phyloP scores from a whole-genome alignment of 192 early-diverging fungal species.

The Entophlyctis luteolus region DNA sequence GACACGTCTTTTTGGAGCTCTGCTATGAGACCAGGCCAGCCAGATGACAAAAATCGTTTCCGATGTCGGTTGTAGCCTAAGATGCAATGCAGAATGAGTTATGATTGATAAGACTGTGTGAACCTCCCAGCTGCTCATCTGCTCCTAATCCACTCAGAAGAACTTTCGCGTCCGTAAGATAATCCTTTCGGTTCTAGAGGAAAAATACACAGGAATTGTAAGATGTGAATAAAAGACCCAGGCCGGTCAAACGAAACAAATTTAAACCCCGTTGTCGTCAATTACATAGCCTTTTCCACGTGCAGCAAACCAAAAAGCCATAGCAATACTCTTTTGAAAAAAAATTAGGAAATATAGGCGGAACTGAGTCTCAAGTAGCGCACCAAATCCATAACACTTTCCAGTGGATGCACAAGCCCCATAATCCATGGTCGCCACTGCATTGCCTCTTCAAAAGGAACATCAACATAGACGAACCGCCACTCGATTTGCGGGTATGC shows the following conservation, averaged over 20 bases:
- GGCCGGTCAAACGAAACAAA: background rate
- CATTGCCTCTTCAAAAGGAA: slow-evolving; percentile 69
- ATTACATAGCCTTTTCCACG: slow-evolving; percentile 60
- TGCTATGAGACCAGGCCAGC: slow-evolving; percentile 64
- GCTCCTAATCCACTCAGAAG: slow-evolving; percentile 86
- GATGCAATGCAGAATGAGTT: background rate
- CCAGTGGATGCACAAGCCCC: slow-evolving; percentile 70
- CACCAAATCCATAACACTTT: slow-evolving; percentile 91
- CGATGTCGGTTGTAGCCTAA: slow-evolving; percentile 83
- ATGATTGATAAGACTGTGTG: background rate
- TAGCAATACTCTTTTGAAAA: slow-evolving; percentile 77
- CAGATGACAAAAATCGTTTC: slow-evolving; percentile 58
- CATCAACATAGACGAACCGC: slow-evolving; percentile 87
- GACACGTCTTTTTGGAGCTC: slow-evolving; percentile 81
- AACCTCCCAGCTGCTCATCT: slow-evolving; percentile 77
- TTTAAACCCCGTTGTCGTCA: slow-evolving; percentile 23
- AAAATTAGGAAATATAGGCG: background rate
- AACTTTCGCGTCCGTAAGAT: slow-evolving; percentile 69
- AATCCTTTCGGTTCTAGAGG: slow-evolving; percentile 37
- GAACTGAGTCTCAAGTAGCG: background rate
- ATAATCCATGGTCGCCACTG: slow-evolving; percentile 56
- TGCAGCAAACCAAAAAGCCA: slow-evolving; percentile 94
- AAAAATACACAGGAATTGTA: background rate
- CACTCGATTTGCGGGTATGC: slow-evolving; percentile 70
- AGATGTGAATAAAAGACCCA: background rate